A percentile compares a stretch with the other conserved stretches of the same genome.
Evolutionary conservation across 768 basidiomycete species (phyloP).

Genomic region (Russula earlei): DNA sequence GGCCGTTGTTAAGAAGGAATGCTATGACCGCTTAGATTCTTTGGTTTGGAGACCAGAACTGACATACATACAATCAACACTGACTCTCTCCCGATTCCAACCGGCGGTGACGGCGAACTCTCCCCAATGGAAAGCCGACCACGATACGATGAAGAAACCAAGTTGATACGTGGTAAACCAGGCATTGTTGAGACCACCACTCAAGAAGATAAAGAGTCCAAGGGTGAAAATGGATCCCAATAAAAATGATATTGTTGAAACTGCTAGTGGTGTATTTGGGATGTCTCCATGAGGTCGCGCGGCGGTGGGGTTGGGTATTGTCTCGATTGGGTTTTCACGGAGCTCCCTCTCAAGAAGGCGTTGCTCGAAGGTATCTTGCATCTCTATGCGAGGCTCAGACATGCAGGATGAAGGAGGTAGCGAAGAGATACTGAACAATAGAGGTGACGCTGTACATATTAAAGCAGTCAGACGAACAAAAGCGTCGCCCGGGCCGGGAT

Average conservation of each 20-base stretch:
- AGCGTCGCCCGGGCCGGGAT: background rate
- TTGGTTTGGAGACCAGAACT: background rate
- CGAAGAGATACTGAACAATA: background rate
- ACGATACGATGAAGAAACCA: slow-evolving; percentile 73
- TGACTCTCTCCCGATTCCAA: slow-evolving; percentile 90
- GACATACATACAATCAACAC: slow-evolving; percentile 72
- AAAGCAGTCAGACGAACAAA: background rate
- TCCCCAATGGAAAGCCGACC: slow-evolving; percentile 85
- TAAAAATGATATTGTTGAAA: slow-evolving; percentile 71
- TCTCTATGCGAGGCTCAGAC: background rate
- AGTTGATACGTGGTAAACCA: slow-evolving; percentile 71
- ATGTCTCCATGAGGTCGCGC: slow-evolving; percentile 43
- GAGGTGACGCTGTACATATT: background rate
- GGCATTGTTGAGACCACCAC: slow-evolving; percentile 34
- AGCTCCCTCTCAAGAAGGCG: slow-evolving; percentile 36
- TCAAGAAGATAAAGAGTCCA: slow-evolving; percentile 41
- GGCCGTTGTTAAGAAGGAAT: slow-evolving; percentile 86
- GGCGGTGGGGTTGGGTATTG: slow-evolving; percentile 35
- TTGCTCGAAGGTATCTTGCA: slow-evolving; percentile 32
- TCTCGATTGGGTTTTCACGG: slow-evolving; percentile 38
- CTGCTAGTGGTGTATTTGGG: slow-evolving; percentile 84
- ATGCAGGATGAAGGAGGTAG: background rate
- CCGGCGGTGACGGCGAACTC: slow-evolving; percentile 95
- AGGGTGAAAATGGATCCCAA: slow-evolving; percentile 65
- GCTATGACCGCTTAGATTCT: slow-evolving; percentile 40